Conservation (phyloP, 2,329 filamentous ascomycete species). For the Incumbomyces delicatus region DNA sequence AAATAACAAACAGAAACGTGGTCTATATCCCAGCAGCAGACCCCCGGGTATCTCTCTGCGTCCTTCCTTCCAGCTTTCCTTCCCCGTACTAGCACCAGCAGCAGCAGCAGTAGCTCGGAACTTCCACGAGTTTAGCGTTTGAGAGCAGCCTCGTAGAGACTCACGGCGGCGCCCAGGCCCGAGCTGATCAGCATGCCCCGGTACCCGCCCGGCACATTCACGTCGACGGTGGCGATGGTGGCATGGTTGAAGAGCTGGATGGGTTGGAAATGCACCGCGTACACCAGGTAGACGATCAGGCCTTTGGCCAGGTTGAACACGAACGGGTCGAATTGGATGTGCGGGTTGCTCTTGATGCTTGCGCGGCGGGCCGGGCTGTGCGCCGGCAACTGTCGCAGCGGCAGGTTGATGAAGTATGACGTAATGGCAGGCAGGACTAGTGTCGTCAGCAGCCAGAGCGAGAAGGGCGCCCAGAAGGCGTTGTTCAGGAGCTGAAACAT, state of each 20-base stretch:
- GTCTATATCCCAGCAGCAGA: too few species aligned
- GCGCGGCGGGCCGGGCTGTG: constrained; percentile 28
- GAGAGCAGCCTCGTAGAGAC: constrained; percentile 39
- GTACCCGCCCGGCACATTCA: constrained; percentile 30
- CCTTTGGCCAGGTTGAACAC: constrained; percentile 87
- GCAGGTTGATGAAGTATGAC: constrained; percentile 88
- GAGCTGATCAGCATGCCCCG: constrained; percentile 32
- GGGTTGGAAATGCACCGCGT: constrained; percentile 43
- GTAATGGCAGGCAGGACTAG: constrained; percentile 58
- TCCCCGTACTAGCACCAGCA: too few species aligned
- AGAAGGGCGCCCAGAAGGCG: constrained; percentile 74
- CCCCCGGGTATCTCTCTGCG: too few species aligned
- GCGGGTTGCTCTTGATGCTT: constrained; percentile 18
- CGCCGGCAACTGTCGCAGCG: constrained; percentile 35
- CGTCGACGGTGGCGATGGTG: constrained; percentile 30
- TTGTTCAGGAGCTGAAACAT: constrained; percentile 66
- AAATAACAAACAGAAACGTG: too few species aligned
- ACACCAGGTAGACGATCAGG: constrained; percentile 70
- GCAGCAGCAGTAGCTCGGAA: too few species aligned
- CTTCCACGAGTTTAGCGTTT: too few species aligned
- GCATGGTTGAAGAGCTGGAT: constrained; percentile 28
- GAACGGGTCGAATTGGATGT: constrained; percentile 60
- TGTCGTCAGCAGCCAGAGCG: constrained; percentile 66
- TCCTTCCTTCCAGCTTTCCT: too few species aligned
- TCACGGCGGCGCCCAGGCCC: constrained; percentile 32